These are phyloP conservation scores for Fusarium concolor DNA, from an alignment of 2,329 filamentous ascomycete species.

Conservation along the genomic window DNA sequence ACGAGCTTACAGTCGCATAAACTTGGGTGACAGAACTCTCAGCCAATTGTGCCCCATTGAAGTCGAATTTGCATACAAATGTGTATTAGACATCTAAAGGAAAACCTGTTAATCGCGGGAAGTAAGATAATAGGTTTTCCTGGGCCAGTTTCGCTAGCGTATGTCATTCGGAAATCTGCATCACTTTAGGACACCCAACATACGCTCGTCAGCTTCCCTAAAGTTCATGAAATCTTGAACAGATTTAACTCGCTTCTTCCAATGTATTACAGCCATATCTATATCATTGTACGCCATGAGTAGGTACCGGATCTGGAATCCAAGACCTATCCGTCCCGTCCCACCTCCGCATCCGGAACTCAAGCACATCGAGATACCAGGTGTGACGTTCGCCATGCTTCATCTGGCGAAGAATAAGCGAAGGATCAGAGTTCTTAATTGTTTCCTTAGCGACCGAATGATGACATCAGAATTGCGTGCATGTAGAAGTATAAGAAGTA, in stretches of 20 bases:
- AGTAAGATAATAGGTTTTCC: no score
- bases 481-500: slow-evolving; percentile 10
- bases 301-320: not conserved
- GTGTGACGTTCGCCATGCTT: slow-evolving; percentile 25
- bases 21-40: no score
- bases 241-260: not conserved
- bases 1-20: no score
- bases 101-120: no score
- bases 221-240: not conserved
- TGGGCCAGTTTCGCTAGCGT: no score
- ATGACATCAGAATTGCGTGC: not conserved
- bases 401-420: slow-evolving; percentile 28
- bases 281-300: not conserved
- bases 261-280: not conserved
- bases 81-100: no score
- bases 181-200: not conserved
- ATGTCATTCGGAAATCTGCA: not conserved
- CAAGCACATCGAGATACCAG: not conserved
- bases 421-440: not conserved
- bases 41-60: no score
- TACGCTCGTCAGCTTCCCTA: not conserved
- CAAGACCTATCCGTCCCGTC: not conserved
- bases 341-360: slow-evolving; percentile 28
- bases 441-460: slow-evolving; percentile 8
- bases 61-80: no score